phyloP scores from a whole-genome alignment of 805 yeast species.

The Priceomyces fermenticarens region DNA sequence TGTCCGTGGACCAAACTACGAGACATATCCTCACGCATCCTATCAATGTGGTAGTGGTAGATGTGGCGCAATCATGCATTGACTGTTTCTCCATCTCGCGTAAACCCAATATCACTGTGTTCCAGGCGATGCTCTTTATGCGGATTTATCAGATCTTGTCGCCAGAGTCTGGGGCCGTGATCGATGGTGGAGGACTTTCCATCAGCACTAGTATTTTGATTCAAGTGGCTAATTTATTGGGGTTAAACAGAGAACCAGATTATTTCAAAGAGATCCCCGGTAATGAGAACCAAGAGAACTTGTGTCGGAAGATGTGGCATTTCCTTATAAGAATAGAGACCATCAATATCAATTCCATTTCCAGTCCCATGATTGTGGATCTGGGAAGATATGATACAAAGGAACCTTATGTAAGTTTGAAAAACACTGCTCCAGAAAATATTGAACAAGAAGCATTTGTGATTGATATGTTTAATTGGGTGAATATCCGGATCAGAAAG shows the following conservation, averaged over 20 bases:
- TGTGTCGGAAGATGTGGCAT: constrained; percentile 22
- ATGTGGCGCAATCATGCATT: constrained; percentile 23
- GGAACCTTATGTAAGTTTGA: constrained; percentile 1
- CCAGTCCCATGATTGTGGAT: constrained; percentile 14
- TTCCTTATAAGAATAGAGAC: constrained; percentile 11
- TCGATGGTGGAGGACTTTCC: constrained; percentile 55
- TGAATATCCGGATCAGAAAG: background rate
- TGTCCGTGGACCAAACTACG: constrained; percentile 12
- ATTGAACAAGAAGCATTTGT: constrained; percentile 9
- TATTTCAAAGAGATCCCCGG: constrained; percentile 20
- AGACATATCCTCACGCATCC: constrained; percentile 18
- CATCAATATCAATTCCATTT: constrained; percentile 11
- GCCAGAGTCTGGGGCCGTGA: constrained; percentile 49
- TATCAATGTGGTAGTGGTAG: constrained; percentile 16
- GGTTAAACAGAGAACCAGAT: constrained; percentile 61
- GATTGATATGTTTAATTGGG: constrained; percentile 5
- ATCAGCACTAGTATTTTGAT: constrained; percentile 49
- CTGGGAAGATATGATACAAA: constrained; percentile 12
- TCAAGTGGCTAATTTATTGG: constrained; percentile 61
- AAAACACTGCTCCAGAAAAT: constrained; percentile 10
- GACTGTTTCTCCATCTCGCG: constrained; percentile 18
- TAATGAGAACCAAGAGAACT: constrained; percentile 14
- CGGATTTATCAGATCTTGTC: constrained; percentile 42
- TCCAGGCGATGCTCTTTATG: constrained; percentile 50
- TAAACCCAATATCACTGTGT: constrained; percentile 44